Evolutionary conservation across 179 eudicot genomes (phyloP), one percentile per base, ranked within the genome.

Genomic region (Camellia oleifera): DNA sequence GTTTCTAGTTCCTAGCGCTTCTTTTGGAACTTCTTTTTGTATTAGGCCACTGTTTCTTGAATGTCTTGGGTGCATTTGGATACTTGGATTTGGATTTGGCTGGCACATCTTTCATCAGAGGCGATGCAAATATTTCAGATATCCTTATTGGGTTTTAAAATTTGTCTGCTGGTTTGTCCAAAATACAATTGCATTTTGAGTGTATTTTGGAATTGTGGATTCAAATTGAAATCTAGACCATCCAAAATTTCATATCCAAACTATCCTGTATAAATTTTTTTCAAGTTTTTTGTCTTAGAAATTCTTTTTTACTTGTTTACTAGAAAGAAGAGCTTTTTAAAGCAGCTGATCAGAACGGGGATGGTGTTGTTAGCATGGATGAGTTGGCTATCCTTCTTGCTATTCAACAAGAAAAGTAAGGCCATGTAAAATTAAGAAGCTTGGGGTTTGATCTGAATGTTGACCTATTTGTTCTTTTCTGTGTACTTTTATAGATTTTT

Each of bases 251-350:
- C 65, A 61, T 32, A 15, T 15, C 5, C 26, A 58, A 14, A 77
- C 15, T 18, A 60, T 81, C 26, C 54, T 62, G 48, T 50, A 8
- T 62, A 45, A 11, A 1, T 7, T 69, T 76, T 4, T 45, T 8
- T 57, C 23, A 44, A 66, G n/a, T 2, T 57, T 73, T 7, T 52
- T 17, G 44, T n/a, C 72, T 68, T 3, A 72, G 52, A 62, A 72
- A 63, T 73, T 74, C 50, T 45, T 61, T 46, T 64, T 64, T 77
- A 17, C 64, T 66, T 77, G 57, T 76, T 44, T 81, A 66, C 61
- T 83, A 96, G 99, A 96, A 94, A 90, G 97, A 90, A 85, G 98
- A 88, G 86, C 97, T 96, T 71, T 96, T 94, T 81, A 91, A 83
- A 85, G 89, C 86, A 74, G 98, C 99, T 82, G 99, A 96, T 82